These are phyloP conservation scores for Trichoderma asperelloides DNA, from an alignment of 495 filamentous ascomycete species.

Conservation along the genomic window DNA sequence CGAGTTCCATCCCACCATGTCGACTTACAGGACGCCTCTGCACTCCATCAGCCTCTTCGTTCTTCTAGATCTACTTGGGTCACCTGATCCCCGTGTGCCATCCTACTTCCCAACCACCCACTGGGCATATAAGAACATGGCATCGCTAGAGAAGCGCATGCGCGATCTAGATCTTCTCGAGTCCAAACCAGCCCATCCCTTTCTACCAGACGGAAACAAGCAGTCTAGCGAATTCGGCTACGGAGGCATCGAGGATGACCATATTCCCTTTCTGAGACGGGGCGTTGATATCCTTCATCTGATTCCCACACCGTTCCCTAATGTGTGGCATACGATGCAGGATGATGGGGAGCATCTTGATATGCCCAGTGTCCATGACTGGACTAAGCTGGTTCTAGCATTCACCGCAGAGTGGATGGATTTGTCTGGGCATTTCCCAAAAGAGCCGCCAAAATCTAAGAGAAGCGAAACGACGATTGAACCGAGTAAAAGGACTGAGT, in stretches of 20 bases:
- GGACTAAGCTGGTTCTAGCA: constrained; percentile 69
- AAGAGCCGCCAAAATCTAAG: background rate
- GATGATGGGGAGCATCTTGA: constrained; percentile 88
- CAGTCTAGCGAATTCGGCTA: constrained; percentile 33
- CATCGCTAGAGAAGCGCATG: constrained; percentile 59
- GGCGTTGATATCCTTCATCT: constrained; percentile 85
- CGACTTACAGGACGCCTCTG: constrained; percentile 62
- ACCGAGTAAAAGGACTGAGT: constrained; percentile 18
- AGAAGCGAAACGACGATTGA: background rate
- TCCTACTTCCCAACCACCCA: constrained; percentile 84
- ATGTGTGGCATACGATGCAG: constrained; percentile 71
- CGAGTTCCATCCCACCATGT: constrained; percentile 55
- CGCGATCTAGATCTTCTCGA: constrained; percentile 38
- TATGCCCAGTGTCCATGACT: constrained; percentile 74
- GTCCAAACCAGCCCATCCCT: constrained; percentile 22
- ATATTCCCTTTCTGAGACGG: constrained; percentile 74
- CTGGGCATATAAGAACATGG: constrained; percentile 78
- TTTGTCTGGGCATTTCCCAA: constrained; percentile 57
- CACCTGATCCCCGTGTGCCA: constrained; percentile 57
- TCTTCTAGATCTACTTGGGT: constrained; percentile 83
- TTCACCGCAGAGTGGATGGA: constrained; percentile 96
- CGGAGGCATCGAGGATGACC: constrained; percentile 68
- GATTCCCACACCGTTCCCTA: constrained; percentile 78
- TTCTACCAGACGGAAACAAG: constrained; percentile 48
- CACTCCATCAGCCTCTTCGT: constrained; percentile 80